Base-by-base conservation (phyloP, 2,329 filamentous ascomycete species). In the Aschersonia sp. region DNA sequence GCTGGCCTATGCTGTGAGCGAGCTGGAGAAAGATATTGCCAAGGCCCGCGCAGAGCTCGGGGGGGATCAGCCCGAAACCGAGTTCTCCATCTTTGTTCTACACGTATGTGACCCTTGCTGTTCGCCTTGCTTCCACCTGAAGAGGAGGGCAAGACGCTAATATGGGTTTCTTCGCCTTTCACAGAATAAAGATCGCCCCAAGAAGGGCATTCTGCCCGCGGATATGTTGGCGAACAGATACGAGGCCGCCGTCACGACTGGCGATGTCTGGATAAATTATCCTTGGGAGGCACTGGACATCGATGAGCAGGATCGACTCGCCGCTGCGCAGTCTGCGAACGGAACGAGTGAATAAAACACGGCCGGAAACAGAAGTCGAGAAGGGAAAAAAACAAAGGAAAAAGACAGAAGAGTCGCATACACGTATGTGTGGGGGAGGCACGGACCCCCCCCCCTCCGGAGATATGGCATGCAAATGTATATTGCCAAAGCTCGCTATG, bases 191-290 rank as follows among this genome's bases (percentile, higher is more conserved):
- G 80, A 96, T 68, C 97, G 98, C 78, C 54, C 71, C 48, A 98
- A 98, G 82, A 95, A 96, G 76, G 92, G 92, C 47, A 69, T 69
- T 28, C 74, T 98, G 49, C 89, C 92, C 9, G 60, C 78, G 28
- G 81, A 88, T 40, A 88, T 97, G 77, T 73, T 91, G 54, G 68
- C 80, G 48, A 77, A 77, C 49, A 75, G 84, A 58, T 98, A 98
- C 69, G 67, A 85, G 55, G 92, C 92, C 29, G 88, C 92, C 29
- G 74, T 84, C 61, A 97, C 91, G 5, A 85, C 94, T 32, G 78
- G 77, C n/a, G 91, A 98, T 67, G 83, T 89, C 55, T 98, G 92
- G 92, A 97, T 97, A 64, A 94, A 88, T 75, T 98, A 98, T 69
- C 92, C 92, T 12, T 98, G 92, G 92, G 92, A 97, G 72, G 92